These are phyloP conservation scores for Terfezia boudieri DNA, from an alignment of 495 filamentous ascomycete genomes.

Conservation along the genomic window DNA sequence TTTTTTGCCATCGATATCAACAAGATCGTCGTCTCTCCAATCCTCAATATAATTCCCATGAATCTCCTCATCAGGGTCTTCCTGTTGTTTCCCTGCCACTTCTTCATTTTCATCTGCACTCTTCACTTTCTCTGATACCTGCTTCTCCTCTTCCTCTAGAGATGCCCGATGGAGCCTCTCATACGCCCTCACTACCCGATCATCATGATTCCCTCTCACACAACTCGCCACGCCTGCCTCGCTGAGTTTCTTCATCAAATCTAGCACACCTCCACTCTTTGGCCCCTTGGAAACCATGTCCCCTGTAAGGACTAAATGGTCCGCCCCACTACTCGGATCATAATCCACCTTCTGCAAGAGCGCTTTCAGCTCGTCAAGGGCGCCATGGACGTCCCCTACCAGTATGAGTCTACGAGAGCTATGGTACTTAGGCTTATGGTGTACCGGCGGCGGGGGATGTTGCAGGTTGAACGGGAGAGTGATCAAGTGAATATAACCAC, in stretches of 20 bases:
- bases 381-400: constrained; percentile 76
- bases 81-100: neutral
- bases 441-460: neutral
- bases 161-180: constrained; percentile 7
- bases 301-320: constrained; percentile 65
- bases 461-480: constrained; percentile 1
- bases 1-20: neutral
- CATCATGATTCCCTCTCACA: constrained; percentile 88
- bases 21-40: neutral
- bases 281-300: constrained; percentile 82
- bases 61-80: neutral
- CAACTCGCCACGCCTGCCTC: constrained; percentile 31
- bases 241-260: constrained; percentile 40
- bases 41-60: neutral
- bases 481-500: neutral
- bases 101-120: neutral
- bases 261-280: constrained; percentile 55
- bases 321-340: constrained; percentile 24
- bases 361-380: constrained; percentile 26
- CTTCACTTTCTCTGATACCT: neutral
- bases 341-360: constrained; percentile 50
- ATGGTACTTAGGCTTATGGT: neutral
- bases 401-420: constrained; percentile 35
- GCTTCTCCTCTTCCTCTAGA: neutral
- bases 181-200: constrained; percentile 39